Evolutionary conservation across 2,329 filamentous ascomycete genomes (phyloP).

Genomic region (Cladosporium colombiae): DNA sequence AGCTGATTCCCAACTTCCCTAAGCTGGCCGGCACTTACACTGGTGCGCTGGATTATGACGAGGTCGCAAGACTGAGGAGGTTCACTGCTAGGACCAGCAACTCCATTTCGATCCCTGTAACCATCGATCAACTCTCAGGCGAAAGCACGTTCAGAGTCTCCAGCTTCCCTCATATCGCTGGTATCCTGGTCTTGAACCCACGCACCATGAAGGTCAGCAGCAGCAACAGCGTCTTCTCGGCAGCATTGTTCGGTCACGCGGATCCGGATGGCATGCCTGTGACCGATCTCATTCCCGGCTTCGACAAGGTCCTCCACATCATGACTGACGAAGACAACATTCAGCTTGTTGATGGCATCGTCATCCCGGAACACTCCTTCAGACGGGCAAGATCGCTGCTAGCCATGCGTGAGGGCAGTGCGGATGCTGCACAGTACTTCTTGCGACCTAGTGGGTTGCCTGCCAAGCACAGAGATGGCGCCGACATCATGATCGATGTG

Average conservation of each 20-base stretch:
- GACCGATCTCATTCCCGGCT: constrained; percentile 78
- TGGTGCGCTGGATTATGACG: constrained; percentile 75
- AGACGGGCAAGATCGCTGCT: constrained; percentile 82
- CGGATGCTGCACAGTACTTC: constrained; percentile 75
- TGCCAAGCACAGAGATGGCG: constrained; percentile 85
- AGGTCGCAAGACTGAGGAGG: constrained; percentile 70
- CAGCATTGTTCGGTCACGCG: constrained; percentile 85
- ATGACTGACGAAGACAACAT: constrained; percentile 86
- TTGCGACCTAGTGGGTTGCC: constrained; percentile 80
- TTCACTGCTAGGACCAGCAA: constrained; percentile 82
- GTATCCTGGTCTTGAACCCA: constrained; percentile 90
- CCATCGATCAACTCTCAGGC: constrained; percentile 71
- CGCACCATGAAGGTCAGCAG: constrained; percentile 77
- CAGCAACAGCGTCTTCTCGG: constrained; percentile 92
- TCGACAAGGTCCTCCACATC: constrained; percentile 78
- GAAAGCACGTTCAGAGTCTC: constrained; percentile 78
- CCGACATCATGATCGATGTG: constrained; percentile 88
- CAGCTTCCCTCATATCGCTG: constrained; percentile 95
- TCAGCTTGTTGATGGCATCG: constrained; percentile 84
- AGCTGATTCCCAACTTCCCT: constrained; percentile 79
- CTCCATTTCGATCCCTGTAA: constrained; percentile 79
- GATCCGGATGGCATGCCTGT: constrained; percentile 79
- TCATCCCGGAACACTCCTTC: constrained; percentile 95
- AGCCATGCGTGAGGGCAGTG: constrained; percentile 77
- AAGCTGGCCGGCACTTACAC: constrained; percentile 70